phyloP scores from a whole-genome alignment of 2,329 filamentous ascomycete genomes.

The Penicillium concentricum region DNA sequence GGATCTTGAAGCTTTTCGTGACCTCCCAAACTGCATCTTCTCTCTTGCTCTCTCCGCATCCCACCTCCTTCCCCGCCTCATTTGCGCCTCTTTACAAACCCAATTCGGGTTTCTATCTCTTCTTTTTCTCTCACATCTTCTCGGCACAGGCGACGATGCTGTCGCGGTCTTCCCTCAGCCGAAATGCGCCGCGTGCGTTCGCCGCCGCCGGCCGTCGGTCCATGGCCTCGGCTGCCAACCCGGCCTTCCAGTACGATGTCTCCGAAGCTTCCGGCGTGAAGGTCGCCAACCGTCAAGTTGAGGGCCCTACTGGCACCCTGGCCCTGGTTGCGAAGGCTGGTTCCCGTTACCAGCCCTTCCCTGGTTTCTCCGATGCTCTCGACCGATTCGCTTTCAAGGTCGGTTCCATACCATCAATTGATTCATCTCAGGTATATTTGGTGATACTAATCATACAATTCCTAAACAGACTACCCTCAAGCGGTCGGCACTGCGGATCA shows the following conservation, averaged over 20 bases:
- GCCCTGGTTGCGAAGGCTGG: conserved; percentile 92
- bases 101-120: conserved; percentile 35
- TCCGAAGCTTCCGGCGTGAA: conserved; percentile 85
- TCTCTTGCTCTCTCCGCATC: conserved; percentile 25
- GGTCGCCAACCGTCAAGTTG: conserved; percentile 84
- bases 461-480: conserved; percentile 72
- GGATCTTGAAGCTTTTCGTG: conserved; percentile 46
- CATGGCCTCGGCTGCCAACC: conserved; percentile 65
- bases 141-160: conserved; percentile 62
- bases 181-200: conserved; percentile 63
- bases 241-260: conserved; percentile 82
- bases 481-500: conserved; percentile 88
- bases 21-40: conserved; percentile 31
- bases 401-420: conserved; percentile 33
- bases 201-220: conserved; percentile 57
- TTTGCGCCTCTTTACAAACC: conserved; percentile 34
- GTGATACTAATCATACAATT: conserved; percentile 15
- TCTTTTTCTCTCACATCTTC: conserved; percentile 41
- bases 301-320: conserved; percentile 84
- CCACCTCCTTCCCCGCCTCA: conserved; percentile 28
- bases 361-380: conserved; percentile 84
- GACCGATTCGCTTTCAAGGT: conserved; percentile 99
- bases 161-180: conserved; percentile 64
- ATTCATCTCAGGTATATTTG: background rate
- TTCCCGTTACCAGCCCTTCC: conserved; percentile 85